Evolutionary conservation across 2,329 filamentous ascomycete genomes (phyloP), one percentile per base, ranked within the genome.

Genomic region (Dryadomyces sulphureus): DNA sequence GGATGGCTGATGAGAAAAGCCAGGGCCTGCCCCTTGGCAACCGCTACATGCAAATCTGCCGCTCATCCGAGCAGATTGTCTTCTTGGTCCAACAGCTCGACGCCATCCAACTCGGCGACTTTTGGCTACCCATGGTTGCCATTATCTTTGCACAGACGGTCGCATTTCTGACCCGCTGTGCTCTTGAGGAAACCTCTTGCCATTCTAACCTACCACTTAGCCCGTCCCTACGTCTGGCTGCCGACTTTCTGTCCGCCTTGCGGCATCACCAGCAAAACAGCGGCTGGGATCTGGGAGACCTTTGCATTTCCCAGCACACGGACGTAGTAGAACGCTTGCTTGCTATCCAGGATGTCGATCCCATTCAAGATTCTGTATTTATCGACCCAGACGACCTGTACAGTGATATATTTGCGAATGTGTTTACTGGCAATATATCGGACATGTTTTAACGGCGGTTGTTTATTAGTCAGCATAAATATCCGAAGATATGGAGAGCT

Each of bases 261-360:
- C 40, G 43, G 3, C 19, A 8, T 2, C 45, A 50, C 36, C 40
- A 39, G 8, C 8, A 19, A 2, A 7, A 7, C 2, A 57, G 56
- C 38, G 57, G 53, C 0, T 75, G 72, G 71, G 70, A 75, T 48
- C 55, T 75, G 1, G 70, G 62, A 0, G 69, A 73, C 41, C 61
- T 69, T 5, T 73, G 70, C 48, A 55, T 75, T 1, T 60, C 62
- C 0, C 66, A 72, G 41, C 36, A 50, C 41, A 17, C 16, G 3
- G 36, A 14, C 7, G 14, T 46, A 6, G n/a, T 50, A 6, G 43
- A 46, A 8, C 36, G 34, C 2, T 14, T 48, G 11, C 2, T 38
- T 11, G 35, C 14, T 25, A 17, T 7, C 22, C 8, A 12, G 8
- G 8, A 17, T 32, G 7, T 27, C 9, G 25, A 32, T 21, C 4